A percentile compares a stretch with the other conserved stretches of the same genome.
These are phyloP conservation scores for Grigorovia humatica DNA, from an alignment of 805 yeast species.

Conservation along the genomic window DNA sequence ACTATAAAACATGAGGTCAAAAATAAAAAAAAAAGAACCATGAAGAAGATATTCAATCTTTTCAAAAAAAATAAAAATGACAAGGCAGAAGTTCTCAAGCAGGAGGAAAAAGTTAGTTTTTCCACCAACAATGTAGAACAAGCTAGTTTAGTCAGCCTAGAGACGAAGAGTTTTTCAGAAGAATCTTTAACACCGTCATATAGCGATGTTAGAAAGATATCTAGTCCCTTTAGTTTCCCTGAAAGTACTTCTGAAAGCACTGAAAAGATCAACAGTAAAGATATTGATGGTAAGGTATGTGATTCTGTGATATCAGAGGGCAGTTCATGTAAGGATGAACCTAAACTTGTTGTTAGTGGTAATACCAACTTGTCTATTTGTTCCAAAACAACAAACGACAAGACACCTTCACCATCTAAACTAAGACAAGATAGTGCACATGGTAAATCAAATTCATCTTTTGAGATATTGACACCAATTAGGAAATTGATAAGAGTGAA, in stretches of 20 bases:
- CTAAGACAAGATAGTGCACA: not conserved
- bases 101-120: not conserved
- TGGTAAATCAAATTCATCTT: slow-evolving; percentile 7
- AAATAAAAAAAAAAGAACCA: not conserved
- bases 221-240: not conserved
- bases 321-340: not conserved
- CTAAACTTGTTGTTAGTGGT: not conserved
- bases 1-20: not conserved
- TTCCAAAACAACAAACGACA: not conserved
- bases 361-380: not conserved
- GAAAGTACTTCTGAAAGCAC: not conserved
- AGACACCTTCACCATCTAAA: not conserved
- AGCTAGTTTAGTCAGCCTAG: not conserved
- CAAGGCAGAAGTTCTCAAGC: not conserved
- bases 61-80: not conserved
- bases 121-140: not conserved
- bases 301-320: not conserved
- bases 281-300: not conserved
- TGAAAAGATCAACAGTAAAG: too few relatives aligned
- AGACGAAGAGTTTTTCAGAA: not conserved
- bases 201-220: not conserved
- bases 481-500: slow-evolving; percentile 16
- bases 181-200: not conserved
- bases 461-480: slow-evolving; percentile 19
- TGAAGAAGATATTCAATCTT: not conserved